A percentile compares a stretch with the other conserved stretches of the same genome.
phyloP scores from a whole-genome alignment of 768 basidiomycete genomes.

The Boletus reticuloceps region DNA sequence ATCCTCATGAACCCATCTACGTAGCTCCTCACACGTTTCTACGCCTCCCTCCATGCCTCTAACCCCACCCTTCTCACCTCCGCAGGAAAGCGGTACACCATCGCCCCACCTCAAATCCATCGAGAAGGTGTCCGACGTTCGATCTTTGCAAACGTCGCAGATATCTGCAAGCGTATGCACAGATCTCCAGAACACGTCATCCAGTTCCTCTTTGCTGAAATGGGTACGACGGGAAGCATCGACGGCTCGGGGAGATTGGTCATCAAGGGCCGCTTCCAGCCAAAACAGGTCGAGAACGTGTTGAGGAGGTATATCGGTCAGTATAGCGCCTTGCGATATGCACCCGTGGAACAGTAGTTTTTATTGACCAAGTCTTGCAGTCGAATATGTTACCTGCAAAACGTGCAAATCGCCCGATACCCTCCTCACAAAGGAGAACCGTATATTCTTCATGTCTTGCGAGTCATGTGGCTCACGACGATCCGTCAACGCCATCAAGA shows the following conservation, averaged over 20 bases:
- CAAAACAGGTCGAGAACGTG: constrained; percentile 98
- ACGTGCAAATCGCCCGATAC: constrained; percentile 99
- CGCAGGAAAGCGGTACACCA: constrained; percentile 91
- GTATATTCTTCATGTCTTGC: constrained; percentile 97
- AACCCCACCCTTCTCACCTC: constrained; percentile 89
- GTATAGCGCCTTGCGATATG: constrained; percentile 25
- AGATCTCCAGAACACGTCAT: constrained; percentile 97
- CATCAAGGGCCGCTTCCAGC: constrained; percentile 97
- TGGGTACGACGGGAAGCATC: constrained; percentile 96
- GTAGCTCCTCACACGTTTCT: constrained; percentile 92
- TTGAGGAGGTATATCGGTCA: constrained; percentile 92
- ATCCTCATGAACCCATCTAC: neutral
- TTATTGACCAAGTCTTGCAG: constrained; percentile 38
- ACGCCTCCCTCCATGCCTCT: constrained; percentile 84
- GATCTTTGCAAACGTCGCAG: constrained; percentile 93
- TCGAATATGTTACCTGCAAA: constrained; percentile 99
- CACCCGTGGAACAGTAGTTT: neutral
- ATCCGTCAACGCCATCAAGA: constrained; percentile 96
- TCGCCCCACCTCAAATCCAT: constrained; percentile 91
- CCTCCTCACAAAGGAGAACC: constrained; percentile 93
- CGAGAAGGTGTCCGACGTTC: constrained; percentile 97
- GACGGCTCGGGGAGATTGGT: constrained; percentile 90
- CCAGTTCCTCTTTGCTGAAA: constrained; percentile 93
- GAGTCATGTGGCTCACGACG: constrained; percentile 88
- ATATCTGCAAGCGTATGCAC: constrained; percentile 99